phyloP scores from a whole-genome alignment of 2,329 filamentous ascomycete genomes.

The Botryosphaeria dothidea region DNA sequence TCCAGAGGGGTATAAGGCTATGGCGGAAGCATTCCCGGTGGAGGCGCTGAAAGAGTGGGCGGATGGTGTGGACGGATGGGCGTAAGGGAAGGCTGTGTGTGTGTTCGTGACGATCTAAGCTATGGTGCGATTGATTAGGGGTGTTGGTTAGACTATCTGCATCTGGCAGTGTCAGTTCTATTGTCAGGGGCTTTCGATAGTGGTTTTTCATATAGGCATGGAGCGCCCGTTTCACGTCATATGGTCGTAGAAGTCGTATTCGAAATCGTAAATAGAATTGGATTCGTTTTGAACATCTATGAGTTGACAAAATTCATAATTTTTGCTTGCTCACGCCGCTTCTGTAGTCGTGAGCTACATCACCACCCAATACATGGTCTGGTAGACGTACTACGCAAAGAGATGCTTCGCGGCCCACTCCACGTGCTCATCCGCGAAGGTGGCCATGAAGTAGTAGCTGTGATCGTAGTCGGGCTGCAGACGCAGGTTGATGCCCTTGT shows the following conservation, averaged over 20 bases:
- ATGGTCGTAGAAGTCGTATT: background rate
- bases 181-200: too few relatives aligned
- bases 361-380: background rate
- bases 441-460: conserved; percentile 95
- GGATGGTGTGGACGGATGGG: background rate
- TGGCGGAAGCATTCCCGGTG: conserved; percentile 62
- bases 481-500: conserved; percentile 70
- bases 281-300: conserved; percentile 4
- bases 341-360: conserved; percentile 15
- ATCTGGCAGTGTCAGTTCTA: too few relatives aligned
- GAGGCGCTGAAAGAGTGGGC: conserved; percentile 48
- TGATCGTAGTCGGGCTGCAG: conserved; percentile 95
- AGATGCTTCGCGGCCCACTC: conserved; percentile 89
- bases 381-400: conserved; percentile 51
- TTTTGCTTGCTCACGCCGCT: conserved; percentile 7
- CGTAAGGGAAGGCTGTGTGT: too few relatives aligned
- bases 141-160: too few relatives aligned
- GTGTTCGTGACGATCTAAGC: too few relatives aligned
- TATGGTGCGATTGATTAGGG: too few relatives aligned
- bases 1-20: conserved; percentile 58
- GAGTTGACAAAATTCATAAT: background rate
- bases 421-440: conserved; percentile 87
- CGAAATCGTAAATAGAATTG: background rate
- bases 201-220: too few relatives aligned
- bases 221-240: background rate